A percentile compares a stretch with the other conserved stretches of the same genome.
Conservation (phyloP, 768 basidiomycete species). For the Psilocybe cyanescens region DNA sequence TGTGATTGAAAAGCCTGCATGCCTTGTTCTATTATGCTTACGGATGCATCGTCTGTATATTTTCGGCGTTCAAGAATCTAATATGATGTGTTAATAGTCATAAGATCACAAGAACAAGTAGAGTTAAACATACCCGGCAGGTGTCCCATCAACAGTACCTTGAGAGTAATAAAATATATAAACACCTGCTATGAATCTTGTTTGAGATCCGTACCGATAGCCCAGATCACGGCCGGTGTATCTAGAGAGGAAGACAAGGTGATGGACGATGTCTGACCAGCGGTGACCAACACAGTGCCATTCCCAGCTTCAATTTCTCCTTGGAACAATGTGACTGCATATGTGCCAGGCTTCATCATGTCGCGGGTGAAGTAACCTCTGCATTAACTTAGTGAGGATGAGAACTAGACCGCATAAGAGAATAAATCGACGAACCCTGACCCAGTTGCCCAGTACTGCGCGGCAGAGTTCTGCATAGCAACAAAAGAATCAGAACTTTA, state of each 20-base stretch:
- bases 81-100: not conserved
- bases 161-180: not conserved
- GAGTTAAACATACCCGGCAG: conserved; percentile 34
- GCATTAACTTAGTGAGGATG: not conserved
- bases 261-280: conserved; percentile 40
- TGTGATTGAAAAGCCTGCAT: not conserved
- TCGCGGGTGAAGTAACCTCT: conserved; percentile 47
- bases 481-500: not conserved
- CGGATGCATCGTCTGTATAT: conserved; percentile 54
- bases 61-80: conserved; percentile 52
- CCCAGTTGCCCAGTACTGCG: conserved; percentile 50
- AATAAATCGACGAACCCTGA: conserved; percentile 34
- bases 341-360: conserved; percentile 53
- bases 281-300: conserved; percentile 42
- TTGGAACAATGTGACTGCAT: conserved; percentile 48
- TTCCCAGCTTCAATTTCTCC: conserved; percentile 50
- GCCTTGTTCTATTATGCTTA: conserved; percentile 23
- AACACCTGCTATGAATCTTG: not conserved
- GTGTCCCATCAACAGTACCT: conserved; percentile 51
- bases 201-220: conserved; percentile 35
- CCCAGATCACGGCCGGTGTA: conserved; percentile 44
- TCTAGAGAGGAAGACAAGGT: conserved; percentile 34
- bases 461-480: conserved; percentile 37
- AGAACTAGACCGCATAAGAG: not conserved
- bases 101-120: not conserved